Conservation (phyloP, 2,329 filamentous ascomycete species). For the Aspergillus sp. region DNA sequence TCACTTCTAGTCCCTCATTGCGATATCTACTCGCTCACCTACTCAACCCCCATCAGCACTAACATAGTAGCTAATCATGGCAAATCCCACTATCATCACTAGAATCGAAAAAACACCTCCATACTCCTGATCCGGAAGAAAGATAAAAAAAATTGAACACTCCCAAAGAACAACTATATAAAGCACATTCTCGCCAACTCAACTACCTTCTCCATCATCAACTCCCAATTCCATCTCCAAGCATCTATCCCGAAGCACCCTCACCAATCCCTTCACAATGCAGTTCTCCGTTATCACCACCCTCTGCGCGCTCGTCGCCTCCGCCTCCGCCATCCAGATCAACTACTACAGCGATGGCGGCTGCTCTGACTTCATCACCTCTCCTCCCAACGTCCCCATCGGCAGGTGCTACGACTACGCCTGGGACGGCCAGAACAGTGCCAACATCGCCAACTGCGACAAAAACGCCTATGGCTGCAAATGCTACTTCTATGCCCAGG, state of each 20-base stretch:
- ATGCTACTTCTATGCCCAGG: conserved; percentile 1
- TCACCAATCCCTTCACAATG: neutral
- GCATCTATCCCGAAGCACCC: too few species aligned
- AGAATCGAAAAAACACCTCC: neutral
- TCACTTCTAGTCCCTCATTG: neutral
- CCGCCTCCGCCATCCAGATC: neutral
- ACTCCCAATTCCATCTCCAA: neutral
- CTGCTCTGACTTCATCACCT: conserved; percentile 4
- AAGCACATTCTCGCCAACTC: neutral
- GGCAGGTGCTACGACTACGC: neutral
- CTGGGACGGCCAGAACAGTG: conserved; percentile 1
- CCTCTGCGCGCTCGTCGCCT: neutral
- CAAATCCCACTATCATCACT: neutral
- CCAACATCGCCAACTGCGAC: conserved; percentile 4
- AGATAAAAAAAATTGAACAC: neutral
- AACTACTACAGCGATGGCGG: conserved; percentile 9
- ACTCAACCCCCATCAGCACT: neutral
- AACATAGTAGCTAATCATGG: neutral
- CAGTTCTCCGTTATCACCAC: neutral
- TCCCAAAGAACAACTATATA: neutral
- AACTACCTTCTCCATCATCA: neutral
- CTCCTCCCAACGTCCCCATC: neutral
- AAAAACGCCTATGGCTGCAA: neutral
- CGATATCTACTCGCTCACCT: neutral
- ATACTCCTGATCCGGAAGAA: neutral